Percentiles rank a stretch among this genome's conserved stretches.
These are phyloP conservation scores for Blastobotrys indianensis DNA, from an alignment of 1,139 yeast species.

Conservation along the genomic window DNA sequence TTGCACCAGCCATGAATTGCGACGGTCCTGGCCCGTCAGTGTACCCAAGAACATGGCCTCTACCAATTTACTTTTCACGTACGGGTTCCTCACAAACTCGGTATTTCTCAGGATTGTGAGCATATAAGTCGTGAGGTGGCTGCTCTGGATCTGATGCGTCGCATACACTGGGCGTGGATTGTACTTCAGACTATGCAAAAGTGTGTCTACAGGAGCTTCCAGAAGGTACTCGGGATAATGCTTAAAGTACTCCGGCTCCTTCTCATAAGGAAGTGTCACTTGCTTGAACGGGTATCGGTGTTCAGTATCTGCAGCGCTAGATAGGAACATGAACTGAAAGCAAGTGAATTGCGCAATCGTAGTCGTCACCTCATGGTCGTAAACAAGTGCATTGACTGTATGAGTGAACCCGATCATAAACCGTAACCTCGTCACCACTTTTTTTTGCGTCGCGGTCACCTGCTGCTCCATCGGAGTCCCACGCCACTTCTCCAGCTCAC, in stretches of 20 bases:
- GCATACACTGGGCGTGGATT: conserved; percentile 32
- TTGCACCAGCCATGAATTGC: conserved; percentile 60
- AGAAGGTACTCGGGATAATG: conserved; percentile 80
- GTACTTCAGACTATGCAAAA: conserved; percentile 49
- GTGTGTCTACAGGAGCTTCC: conserved; percentile 62
- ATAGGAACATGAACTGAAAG: conserved; percentile 68
- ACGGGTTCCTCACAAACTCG: conserved; percentile 84
- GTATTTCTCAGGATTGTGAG: conserved; percentile 78
- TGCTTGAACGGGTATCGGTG: conserved; percentile 52
- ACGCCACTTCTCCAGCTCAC: conserved; percentile 30
- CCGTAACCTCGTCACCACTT: conserved; percentile 14
- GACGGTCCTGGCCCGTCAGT: conserved; percentile 42
- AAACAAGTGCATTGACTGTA: conserved; percentile 20
- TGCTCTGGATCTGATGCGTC: background rate
- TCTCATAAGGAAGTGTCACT: conserved; percentile 52
- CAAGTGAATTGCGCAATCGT: conserved; percentile 71
- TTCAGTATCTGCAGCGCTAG: conserved; percentile 64
- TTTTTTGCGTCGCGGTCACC: conserved; percentile 1
- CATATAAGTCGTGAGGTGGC: conserved; percentile 57
- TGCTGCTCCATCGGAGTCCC: conserved; percentile 11
- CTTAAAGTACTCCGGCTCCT: conserved; percentile 57
- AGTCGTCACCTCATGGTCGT: conserved; percentile 23
- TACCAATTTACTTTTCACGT: conserved; percentile 76
- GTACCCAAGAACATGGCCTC: conserved; percentile 78
- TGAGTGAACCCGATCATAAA: too few species aligned